Conservation (phyloP, 305 asterid genomes). For the Plantago rigida region DNA sequence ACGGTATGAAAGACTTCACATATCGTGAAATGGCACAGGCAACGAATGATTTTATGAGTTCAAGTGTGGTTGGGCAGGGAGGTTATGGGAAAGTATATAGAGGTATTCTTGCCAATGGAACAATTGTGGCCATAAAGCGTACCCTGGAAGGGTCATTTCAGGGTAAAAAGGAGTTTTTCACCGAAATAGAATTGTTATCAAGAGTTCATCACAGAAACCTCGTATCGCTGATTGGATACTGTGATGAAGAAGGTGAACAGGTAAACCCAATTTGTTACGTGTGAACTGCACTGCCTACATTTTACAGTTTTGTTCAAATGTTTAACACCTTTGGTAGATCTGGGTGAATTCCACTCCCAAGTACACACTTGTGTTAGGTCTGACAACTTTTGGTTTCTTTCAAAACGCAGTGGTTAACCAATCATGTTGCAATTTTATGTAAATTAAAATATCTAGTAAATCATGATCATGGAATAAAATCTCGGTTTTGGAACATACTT, state of each 20-base stretch:
- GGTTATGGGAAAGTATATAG: constrained; percentile 71
- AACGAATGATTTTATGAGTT: constrained; percentile 46
- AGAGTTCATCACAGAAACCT: constrained; percentile 75
- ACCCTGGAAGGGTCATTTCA: constrained; percentile 72
- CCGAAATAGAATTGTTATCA: constrained; percentile 68
- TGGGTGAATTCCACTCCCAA: too few species aligned
- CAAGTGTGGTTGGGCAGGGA: constrained; percentile 64
- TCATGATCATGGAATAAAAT: too few species aligned
- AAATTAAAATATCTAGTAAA: too few species aligned
- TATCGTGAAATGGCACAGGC: constrained; percentile 55
- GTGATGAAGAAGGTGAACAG: constrained; percentile 83
- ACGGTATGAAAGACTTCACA: constrained; percentile 59
- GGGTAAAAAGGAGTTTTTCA: constrained; percentile 75
- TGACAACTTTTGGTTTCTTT: too few species aligned
- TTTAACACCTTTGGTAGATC: too few species aligned
- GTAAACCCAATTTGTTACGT: constrained; percentile 26
- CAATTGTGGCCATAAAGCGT: constrained; percentile 65
- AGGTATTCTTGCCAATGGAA: constrained; percentile 63
- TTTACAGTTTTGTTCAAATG: neutral
- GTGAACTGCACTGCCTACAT: constrained; percentile 9
- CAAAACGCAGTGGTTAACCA: too few species aligned
- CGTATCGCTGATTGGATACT: constrained; percentile 68
- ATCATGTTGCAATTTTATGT: too few species aligned
- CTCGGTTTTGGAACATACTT: too few species aligned
- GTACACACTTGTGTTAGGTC: too few species aligned